Conservation (phyloP, 345 rosid genomes). For the Hypericum perforatum region DNA sequence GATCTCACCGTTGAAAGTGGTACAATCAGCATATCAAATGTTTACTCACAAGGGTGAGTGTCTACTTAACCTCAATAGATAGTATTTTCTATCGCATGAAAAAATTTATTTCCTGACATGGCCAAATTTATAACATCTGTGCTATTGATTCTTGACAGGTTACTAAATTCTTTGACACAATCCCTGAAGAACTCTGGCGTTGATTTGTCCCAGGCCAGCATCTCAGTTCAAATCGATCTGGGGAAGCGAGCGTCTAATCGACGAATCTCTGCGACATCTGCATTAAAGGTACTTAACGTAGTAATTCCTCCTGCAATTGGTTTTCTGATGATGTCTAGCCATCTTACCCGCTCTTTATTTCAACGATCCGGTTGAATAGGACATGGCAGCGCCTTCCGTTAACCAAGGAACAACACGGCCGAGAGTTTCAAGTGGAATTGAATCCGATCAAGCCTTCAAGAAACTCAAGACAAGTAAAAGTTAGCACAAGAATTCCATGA, state of each 20-base stretch:
- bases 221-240: slow-evolving; percentile 77
- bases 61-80: too few species aligned
- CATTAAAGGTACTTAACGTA: slow-evolving; percentile 22
- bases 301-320: background rate
- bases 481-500: slow-evolving; percentile 7
- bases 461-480: slow-evolving; percentile 39
- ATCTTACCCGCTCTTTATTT: background rate
- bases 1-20: slow-evolving; percentile 60
- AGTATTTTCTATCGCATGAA: too few species aligned
- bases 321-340: background rate
- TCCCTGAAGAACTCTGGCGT: slow-evolving; percentile 82
- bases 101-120: background rate
- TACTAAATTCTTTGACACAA: slow-evolving; percentile 63
- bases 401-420: slow-evolving; percentile 25
- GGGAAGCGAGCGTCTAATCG: slow-evolving; percentile 43
- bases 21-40: slow-evolving; percentile 71
- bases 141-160: slow-evolving; percentile 32
- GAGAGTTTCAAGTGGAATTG: slow-evolving; percentile 25
- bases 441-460: slow-evolving; percentile 32
- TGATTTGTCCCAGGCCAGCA: slow-evolving; percentile 74
- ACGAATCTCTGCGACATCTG: slow-evolving; percentile 16
- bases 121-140: background rate
- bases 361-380: slow-evolving; percentile 16
- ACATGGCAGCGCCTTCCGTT: slow-evolving; percentile 13
- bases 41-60: slow-evolving; percentile 78